Conservation (phyloP, 208 protist species). For the Angomonas desouzai region DNA sequence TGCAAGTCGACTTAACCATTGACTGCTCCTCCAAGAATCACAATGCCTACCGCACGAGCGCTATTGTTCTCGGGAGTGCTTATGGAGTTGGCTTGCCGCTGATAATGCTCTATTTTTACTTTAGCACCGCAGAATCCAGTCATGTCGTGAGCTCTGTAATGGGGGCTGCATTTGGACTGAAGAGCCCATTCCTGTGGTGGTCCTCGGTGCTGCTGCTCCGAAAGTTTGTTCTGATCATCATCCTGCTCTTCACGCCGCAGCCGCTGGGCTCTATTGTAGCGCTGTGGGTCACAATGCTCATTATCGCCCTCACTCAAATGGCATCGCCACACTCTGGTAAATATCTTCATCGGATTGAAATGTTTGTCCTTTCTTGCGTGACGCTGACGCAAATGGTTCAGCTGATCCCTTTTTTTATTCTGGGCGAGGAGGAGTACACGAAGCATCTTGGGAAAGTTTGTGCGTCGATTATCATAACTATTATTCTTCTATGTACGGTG, state of each 20-base stretch:
- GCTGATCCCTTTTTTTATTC: constrained; percentile 25
- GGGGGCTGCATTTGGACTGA: constrained; percentile 10
- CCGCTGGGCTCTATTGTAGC: constrained; percentile 17
- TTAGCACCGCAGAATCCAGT: background rate
- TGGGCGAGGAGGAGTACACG: constrained; percentile 6
- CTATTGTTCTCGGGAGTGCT: constrained; percentile 20
- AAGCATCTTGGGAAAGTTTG: background rate
- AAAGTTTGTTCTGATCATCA: constrained; percentile 15
- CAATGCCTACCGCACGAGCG: constrained; percentile 21
- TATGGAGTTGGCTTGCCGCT: constrained; percentile 20
- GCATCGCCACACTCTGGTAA: constrained; percentile 14
- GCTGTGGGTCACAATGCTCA: constrained; percentile 13
- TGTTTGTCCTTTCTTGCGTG: constrained; percentile 12
- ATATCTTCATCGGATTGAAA: constrained; percentile 18
- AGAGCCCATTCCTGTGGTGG: constrained; percentile 22
- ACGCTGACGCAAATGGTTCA: constrained; percentile 19
- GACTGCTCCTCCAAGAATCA: constrained; percentile 14
- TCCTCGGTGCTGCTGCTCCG: constrained; percentile 14
- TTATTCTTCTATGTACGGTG: constrained; percentile 15
- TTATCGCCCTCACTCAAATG: constrained; percentile 17
- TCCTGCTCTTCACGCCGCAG: constrained; percentile 16
- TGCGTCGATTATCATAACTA: constrained; percentile 16
- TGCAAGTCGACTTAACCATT: constrained; percentile 19
- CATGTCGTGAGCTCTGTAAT: constrained; percentile 5
- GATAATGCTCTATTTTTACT: constrained; percentile 14